Conservation (phyloP, 208 protist species). For the Leishmania major region DNA sequence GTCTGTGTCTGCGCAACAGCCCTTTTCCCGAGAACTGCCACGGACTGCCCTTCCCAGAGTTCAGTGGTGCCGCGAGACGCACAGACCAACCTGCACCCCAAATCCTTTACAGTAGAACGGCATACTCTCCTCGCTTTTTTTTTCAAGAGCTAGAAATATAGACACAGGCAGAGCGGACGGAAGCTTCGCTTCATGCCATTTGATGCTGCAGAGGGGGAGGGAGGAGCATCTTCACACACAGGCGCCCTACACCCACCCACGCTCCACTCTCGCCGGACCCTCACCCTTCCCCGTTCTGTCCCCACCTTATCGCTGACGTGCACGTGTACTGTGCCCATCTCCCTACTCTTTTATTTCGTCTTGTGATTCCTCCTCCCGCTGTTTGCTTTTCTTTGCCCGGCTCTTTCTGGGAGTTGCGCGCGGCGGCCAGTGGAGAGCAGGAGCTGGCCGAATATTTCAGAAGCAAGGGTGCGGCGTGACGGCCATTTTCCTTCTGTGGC, state of each 20-base stretch:
- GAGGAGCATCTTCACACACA: neutral
- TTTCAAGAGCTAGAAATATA: slow-evolving; percentile 1
- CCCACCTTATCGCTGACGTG: neutral
- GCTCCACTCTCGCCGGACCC: neutral
- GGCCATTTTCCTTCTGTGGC: neutral
- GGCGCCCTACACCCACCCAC: neutral
- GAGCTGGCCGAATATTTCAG: neutral
- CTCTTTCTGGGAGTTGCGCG: neutral
- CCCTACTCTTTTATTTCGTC: neutral
- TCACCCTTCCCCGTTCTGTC: neutral
- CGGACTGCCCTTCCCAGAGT: neutral
- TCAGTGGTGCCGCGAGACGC: neutral
- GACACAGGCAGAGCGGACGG: neutral
- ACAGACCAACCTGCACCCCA: neutral
- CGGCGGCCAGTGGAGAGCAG: neutral
- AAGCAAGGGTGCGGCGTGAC: neutral
- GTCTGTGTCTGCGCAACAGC: neutral
- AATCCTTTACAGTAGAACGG: neutral
- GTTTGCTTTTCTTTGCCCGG: neutral
- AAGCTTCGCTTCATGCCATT: neutral
- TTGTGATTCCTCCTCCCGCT: neutral
- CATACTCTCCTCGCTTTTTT: too few species aligned
- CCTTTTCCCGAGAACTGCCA: neutral
- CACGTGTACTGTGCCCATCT: neutral
- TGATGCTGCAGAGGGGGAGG: slow-evolving; percentile 1